Base-by-base conservation (phyloP, 306 rosid genomes). In the Castanospermum australe region DNA sequence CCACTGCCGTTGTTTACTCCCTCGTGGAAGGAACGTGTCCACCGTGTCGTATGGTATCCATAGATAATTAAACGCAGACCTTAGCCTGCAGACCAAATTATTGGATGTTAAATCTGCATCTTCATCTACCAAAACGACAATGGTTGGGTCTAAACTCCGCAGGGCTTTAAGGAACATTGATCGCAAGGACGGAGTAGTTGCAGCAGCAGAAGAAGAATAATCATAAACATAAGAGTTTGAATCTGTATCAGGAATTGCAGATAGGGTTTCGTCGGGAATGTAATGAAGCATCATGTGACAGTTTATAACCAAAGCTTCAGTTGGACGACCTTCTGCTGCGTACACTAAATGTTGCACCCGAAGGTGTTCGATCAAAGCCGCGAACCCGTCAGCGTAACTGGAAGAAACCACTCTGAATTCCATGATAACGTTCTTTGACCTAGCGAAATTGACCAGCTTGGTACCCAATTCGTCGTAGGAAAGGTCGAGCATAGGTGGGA, bases 201-300 rank as follows among this genome's bases (percentile, higher is more conserved):
- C 8, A 20, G 33, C 1, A 21, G 74, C 6, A 20, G 6, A 0
- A 67, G 50, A 18, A 15, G 75, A 50, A 25, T 75, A 36, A 42
- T 73, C 85, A 33, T 72, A 77, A 20, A 60, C 5, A 33, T 71
- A 75, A 54, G 82, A 68, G n/a, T 18, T 18, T 24, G 77, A 48
- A 45, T 15, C 63, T 1, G 78, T 51, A 22, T 45, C 77, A 3
- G 35, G 70, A 54, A 15, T 33, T 0, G 56, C 3, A 1, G 45
- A 75, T 70, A 90, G 79, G 41, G 90, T 81, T 73, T 92, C 97
- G 1, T 95, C 99, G 0, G 97, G 94, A 18, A 93, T 91, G 55
- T 89, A 87, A 57, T 91, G 99, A 71, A 95, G 98, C 94, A 88
- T 86, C 99, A 95, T 93, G 78, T 95, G 99, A 45, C 98, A 93